Evolutionary conservation across 2,329 filamentous ascomycete genomes (phyloP).

Genomic region (Aspergillus versicolor): DNA sequence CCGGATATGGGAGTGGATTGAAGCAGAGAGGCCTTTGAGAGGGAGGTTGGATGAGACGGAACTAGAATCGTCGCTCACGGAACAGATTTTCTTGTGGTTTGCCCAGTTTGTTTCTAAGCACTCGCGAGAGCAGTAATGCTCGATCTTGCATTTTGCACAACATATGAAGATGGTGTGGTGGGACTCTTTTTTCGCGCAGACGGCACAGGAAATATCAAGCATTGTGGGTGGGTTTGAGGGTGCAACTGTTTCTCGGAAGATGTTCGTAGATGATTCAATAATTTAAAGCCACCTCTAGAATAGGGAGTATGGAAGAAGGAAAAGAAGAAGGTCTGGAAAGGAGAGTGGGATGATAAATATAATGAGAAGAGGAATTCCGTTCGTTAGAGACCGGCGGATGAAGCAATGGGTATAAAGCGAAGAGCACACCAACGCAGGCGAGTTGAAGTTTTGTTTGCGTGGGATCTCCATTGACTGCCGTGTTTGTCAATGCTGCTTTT

Average conservation of each 20-base stretch:
- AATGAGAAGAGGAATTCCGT: not conserved
- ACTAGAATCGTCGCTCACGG: constrained; percentile 19
- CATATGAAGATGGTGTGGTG: constrained; percentile 14
- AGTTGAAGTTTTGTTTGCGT: too few relatives aligned
- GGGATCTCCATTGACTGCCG: too few relatives aligned
- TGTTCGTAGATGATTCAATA: not conserved
- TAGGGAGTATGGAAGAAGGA: not conserved
- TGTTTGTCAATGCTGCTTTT: too few relatives aligned
- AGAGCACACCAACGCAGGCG: not conserved
- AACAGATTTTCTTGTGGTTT: constrained; percentile 48
- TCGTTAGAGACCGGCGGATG: not conserved
- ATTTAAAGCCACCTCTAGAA: not conserved
- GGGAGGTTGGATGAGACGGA: not conserved
- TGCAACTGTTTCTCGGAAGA: not conserved
- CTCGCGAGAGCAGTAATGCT: constrained; percentile 52
- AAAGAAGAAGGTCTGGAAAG: not conserved
- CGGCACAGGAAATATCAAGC: not conserved
- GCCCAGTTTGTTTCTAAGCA: constrained; percentile 56
- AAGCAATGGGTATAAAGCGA: not conserved
- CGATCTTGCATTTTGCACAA: constrained; percentile 51
- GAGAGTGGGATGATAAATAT: not conserved
- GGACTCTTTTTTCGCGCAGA: not conserved
- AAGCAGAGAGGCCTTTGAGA: constrained; percentile 21
- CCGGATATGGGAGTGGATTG: constrained; percentile 40
- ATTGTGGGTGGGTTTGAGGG: not conserved